phyloP scores from a whole-genome alignment of 2,329 filamentous ascomycete species.

The Fusarium graminum region DNA sequence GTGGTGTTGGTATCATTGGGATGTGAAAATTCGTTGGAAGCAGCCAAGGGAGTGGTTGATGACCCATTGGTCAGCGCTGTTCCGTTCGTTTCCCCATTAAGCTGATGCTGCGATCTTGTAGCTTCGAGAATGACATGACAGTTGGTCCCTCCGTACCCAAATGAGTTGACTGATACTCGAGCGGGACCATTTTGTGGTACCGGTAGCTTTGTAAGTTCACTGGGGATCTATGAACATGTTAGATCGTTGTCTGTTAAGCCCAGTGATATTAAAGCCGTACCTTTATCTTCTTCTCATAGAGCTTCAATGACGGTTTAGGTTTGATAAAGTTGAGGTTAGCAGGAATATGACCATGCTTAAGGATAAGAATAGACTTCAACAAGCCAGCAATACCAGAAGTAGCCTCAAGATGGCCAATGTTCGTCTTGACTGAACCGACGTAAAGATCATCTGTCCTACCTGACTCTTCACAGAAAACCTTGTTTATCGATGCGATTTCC shows the following conservation, averaged over 20 bases:
- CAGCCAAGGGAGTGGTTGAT: not conserved
- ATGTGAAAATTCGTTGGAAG: not conserved
- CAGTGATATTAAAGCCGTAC: not conserved
- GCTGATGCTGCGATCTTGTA: not conserved
- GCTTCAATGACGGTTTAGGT: slow-evolving; percentile 11
- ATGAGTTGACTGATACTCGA: slow-evolving; percentile 14
- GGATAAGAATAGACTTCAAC: slow-evolving; percentile 7
- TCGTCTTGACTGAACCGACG: slow-evolving; percentile 15
- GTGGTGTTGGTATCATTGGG: not conserved
- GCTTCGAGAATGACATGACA: slow-evolving; percentile 13
- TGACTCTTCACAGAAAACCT: slow-evolving; percentile 11
- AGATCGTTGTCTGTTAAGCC: not conserved
- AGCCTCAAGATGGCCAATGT: slow-evolving; percentile 13
- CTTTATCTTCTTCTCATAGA: slow-evolving; percentile 17
- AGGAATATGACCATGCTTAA: slow-evolving; percentile 8
- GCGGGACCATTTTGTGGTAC: not conserved
- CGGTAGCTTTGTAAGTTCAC: slow-evolving; percentile 5
- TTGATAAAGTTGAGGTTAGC: slow-evolving; percentile 15
- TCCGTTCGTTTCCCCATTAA: not conserved
- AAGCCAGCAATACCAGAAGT: slow-evolving; percentile 13
- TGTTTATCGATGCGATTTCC: slow-evolving; percentile 6
- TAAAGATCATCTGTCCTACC: slow-evolving; percentile 5
- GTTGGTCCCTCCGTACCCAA: slow-evolving; percentile 20
- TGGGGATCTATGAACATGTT: not conserved
- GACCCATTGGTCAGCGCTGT: not conserved